These are phyloP conservation scores for Cupressus sempervirens DNA, from an alignment of 75 land plant species.

Conservation along the genomic window DNA sequence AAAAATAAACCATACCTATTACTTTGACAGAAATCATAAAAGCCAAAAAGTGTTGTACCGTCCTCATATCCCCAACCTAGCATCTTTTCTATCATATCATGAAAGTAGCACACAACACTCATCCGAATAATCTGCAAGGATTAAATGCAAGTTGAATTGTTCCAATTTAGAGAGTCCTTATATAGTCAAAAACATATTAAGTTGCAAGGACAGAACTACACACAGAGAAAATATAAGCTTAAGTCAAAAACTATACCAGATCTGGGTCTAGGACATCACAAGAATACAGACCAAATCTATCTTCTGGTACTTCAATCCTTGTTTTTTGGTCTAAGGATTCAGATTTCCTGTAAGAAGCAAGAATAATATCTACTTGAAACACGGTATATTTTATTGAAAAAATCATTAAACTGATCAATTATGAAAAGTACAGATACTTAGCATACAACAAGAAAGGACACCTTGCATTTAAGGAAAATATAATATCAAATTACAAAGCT, in stretches of 20 bases:
- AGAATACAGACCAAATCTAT: conserved; percentile 85
- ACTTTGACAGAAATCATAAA: conserved; percentile 99
- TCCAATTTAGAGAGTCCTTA: not conserved
- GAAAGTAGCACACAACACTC: conserved; percentile 72
- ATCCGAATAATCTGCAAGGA: conserved; percentile 12
- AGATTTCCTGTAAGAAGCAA: conserved; percentile 52
- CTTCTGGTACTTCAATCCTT: conserved; percentile 82
- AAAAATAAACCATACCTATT: conserved; percentile 58
- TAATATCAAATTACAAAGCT: not conserved
- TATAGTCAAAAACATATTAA: not conserved
- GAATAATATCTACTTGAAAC: not conserved
- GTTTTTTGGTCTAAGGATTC: conserved; percentile 67
- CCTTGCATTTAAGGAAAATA: not conserved
- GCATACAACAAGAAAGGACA: not conserved
- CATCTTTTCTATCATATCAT: conserved; percentile 90
- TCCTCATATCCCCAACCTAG: conserved; percentile 88
- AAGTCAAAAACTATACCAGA: conserved; percentile 44
- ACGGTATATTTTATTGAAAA: not conserved
- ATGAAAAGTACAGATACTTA: not conserved
- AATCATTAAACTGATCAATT: not conserved
- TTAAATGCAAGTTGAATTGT: not conserved
- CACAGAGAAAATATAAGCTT: not conserved
- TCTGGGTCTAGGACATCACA: conserved; percentile 95
- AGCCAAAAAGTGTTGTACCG: conserved; percentile 92
- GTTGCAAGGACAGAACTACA: not conserved